Evolutionary conservation across 2,329 filamentous ascomycete genomes (phyloP).

Genomic region (Berkeleyomyces rouxiae): DNA sequence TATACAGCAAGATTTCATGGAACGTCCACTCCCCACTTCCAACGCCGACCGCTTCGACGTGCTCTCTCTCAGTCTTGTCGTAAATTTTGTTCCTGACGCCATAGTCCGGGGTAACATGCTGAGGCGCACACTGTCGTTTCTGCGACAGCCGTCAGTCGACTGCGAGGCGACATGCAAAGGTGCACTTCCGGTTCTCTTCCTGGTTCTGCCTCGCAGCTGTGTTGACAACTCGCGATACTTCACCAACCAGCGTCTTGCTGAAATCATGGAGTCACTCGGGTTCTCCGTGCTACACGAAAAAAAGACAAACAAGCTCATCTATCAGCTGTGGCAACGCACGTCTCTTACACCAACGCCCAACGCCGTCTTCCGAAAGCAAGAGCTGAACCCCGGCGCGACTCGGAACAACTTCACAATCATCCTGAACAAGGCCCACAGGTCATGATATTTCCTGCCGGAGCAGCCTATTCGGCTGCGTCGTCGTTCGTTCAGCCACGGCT

Average conservation of each 20-base stretch:
- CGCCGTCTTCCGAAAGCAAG: constrained; percentile 48
- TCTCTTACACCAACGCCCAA: constrained; percentile 11
- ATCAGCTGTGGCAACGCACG: constrained; percentile 62
- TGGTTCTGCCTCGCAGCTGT: constrained; percentile 80
- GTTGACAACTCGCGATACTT: constrained; percentile 83
- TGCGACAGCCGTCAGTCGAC: constrained; percentile 26
- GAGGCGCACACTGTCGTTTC: constrained; percentile 52
- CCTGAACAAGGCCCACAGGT: constrained; percentile 25
- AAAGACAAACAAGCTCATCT: constrained; percentile 66
- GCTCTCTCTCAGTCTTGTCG: constrained; percentile 76
- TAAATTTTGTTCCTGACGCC: constrained; percentile 84
- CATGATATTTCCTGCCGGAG: background rate
- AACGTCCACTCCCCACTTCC: constrained; percentile 52
- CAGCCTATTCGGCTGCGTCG: background rate
- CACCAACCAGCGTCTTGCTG: constrained; percentile 48
- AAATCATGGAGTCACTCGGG: constrained; percentile 63
- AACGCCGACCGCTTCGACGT: constrained; percentile 61
- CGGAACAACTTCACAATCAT: constrained; percentile 88
- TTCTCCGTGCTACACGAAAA: constrained; percentile 52
- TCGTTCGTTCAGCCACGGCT: background rate
- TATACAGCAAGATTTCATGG: constrained; percentile 84
- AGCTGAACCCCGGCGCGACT: constrained; percentile 55
- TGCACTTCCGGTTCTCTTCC: constrained; percentile 56
- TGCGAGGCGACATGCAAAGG: constrained; percentile 14
- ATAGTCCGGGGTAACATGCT: constrained; percentile 71